A percentile compares a stretch with the other conserved stretches of the same genome.
These are phyloP conservation scores for Bonia amplexicaulis DNA, from an alignment of 176 grass and related monocot species.

Conservation along the genomic window DNA sequence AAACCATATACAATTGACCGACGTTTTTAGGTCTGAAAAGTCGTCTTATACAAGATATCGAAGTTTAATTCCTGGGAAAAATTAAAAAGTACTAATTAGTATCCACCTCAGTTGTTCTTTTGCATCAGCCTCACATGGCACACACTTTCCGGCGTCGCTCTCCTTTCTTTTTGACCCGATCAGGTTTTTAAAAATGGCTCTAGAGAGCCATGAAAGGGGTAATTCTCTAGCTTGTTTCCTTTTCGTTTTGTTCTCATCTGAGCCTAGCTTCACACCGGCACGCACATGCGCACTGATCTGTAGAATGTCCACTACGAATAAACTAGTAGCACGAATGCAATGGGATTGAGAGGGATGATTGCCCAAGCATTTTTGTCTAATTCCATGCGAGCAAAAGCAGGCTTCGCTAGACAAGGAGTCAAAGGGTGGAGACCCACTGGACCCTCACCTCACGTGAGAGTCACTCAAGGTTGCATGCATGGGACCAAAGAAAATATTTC, in stretches of 20 bases:
- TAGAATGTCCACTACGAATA: slow-evolving; percentile 42
- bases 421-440: slow-evolving; percentile 49
- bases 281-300: slow-evolving; percentile 52
- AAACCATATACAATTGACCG: neutral
- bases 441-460: slow-evolving; percentile 68
- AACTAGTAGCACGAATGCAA: slow-evolving; percentile 26
- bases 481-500: slow-evolving; percentile 33
- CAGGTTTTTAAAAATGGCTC: slow-evolving; percentile 47
- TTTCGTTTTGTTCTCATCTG: slow-evolving; percentile 56
- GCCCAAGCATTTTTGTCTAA: slow-evolving; percentile 40
- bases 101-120: slow-evolving; percentile 36
- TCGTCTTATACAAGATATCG: slow-evolving; percentile 1
- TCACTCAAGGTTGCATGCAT: slow-evolving; percentile 46
- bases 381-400: slow-evolving; percentile 39
- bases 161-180: slow-evolving; percentile 26
- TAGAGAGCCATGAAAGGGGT: slow-evolving; percentile 67
- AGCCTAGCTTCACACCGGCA: slow-evolving; percentile 43
- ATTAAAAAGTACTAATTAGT: slow-evolving; percentile 34
- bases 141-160: slow-evolving; percentile 40
- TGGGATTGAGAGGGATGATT: slow-evolving; percentile 38
- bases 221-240: slow-evolving; percentile 48
- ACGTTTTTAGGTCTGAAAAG: slow-evolving; percentile 2
- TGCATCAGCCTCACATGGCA: slow-evolving; percentile 49
- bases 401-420: slow-evolving; percentile 53
- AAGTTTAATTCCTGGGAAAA: slow-evolving; percentile 41